These are phyloP conservation scores for Scheffersomyces insectosa DNA, from an alignment of 1,139 yeast species.

Conservation along the genomic window DNA sequence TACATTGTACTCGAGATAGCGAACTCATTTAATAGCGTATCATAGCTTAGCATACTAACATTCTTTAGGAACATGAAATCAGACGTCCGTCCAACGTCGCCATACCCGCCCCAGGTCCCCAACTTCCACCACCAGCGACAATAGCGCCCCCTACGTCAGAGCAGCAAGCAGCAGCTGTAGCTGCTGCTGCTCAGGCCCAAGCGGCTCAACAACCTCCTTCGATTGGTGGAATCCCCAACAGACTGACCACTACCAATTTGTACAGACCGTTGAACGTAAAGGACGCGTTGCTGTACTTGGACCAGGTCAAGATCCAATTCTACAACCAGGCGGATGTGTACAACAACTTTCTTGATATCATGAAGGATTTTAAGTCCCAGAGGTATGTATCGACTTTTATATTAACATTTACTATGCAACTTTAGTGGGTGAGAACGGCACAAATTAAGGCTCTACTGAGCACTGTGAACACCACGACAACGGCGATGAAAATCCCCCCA, in stretches of 20 bases:
- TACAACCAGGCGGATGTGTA: constrained; percentile 92
- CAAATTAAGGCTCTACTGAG: too few relatives aligned
- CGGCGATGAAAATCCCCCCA: too few relatives aligned
- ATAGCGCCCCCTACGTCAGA: constrained; percentile 15
- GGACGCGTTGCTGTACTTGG: constrained; percentile 92
- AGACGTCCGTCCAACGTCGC: constrained; percentile 28
- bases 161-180: constrained; percentile 13
- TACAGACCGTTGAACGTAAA: constrained; percentile 92
- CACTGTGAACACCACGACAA: too few relatives aligned
- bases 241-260: constrained; percentile 46
- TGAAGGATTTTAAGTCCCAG: constrained; percentile 98
- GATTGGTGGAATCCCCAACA: constrained; percentile 37
- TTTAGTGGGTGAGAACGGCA: too few relatives aligned
- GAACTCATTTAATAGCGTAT: too few relatives aligned
- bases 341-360: constrained; percentile 91
- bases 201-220: constrained; percentile 8
- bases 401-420: too few relatives aligned
- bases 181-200: constrained; percentile 7
- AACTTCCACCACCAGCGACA: constrained; percentile 22
- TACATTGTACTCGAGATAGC: too few relatives aligned
- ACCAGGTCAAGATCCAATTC: constrained; percentile 93
- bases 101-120: constrained; percentile 19
- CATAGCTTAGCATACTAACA: too few relatives aligned
- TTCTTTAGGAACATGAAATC: constrained; percentile 17
- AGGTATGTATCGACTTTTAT: constrained; percentile 40